Evolutionary conservation across 371 early-diverging fungal genomes (phyloP), one percentile per base, ranked within the genome.

Genomic region (Circinella umbellata): DNA sequence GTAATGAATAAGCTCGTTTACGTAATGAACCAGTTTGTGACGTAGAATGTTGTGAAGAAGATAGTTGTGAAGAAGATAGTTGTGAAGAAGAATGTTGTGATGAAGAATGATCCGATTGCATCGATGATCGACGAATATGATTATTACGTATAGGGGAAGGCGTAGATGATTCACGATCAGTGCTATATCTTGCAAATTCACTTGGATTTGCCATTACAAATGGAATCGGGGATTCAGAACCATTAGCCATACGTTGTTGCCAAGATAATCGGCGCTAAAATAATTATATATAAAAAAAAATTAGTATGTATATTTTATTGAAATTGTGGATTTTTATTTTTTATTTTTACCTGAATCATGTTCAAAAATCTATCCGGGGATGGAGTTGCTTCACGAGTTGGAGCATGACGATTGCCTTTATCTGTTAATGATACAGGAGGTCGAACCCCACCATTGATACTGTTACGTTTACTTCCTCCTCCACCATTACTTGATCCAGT

Each of bases 311-410:
- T 46, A 27, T 47, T 20, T 0, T 10, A 63, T 63, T n/a, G n/a
- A n/a, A n/a, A n/a, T n/a, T n/a, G n/a, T n/a, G n/a, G n/a, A n/a
- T n/a, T n/a, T n/a, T n/a, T n/a, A n/a, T n/a, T n/a, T n/a, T n/a
- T n/a, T 7, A 49, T 13, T 37, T 13, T 49, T 67, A 67, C 67
- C 67, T 82, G 83, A 18, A 80, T 71, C 81, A 83, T 78, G 37
- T 78, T 78, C 46, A 75, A 78, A 57, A 83, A 81, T 48, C 81
- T 71, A 51, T 83, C 84, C 20, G 84, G 84, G 18, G 84, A 83
- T 3, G 84, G 84, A 8, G 81, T 83, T 13, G 69, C 65, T 10
- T 77, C 78, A 39, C 78, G 75, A 18, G 53, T 51, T 10, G 20
- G 20, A 8, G 59, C 39, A 18, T 63, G 61, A 13, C 66, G 61